These are phyloP conservation scores for Phytophthora pistaciae DNA, from an alignment of 352 stramenopile species.

Conservation along the genomic window DNA sequence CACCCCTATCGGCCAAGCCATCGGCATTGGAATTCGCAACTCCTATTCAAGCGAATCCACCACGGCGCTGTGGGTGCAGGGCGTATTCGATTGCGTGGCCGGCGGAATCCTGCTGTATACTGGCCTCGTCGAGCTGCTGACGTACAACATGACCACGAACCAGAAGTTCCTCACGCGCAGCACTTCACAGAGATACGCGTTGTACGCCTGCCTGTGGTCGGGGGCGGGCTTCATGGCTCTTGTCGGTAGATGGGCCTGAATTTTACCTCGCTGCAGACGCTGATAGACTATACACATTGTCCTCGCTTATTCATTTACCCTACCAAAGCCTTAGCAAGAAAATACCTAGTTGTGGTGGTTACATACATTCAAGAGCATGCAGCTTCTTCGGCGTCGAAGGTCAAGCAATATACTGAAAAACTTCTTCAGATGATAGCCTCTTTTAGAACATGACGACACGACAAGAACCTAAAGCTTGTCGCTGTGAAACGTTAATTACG, in stretches of 20 bases:
- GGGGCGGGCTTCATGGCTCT: conserved; percentile 66
- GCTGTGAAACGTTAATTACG: background rate
- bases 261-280: no score
- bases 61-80: conserved; percentile 66
- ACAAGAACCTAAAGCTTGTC: background rate
- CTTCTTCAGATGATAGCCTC: no score
- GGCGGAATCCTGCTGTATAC: conserved; percentile 80
- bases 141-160: conserved; percentile 78
- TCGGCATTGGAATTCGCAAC: conserved; percentile 64
- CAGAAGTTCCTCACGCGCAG: conserved; percentile 51
- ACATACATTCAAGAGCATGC: no score
- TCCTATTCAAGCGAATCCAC: conserved; percentile 56
- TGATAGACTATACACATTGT: no score
- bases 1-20: conserved; percentile 60
- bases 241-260: conserved; percentile 53
- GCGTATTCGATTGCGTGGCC: conserved; percentile 69
- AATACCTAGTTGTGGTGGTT: no score
- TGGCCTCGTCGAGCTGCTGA: conserved; percentile 70
- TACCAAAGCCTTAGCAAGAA: no score
- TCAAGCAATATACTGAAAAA: no score
- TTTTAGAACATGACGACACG: no score
- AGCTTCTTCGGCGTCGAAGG: no score
- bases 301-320: no score
- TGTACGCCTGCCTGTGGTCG: conserved; percentile 57
- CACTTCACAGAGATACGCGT: conserved; percentile 34